phyloP scores from a whole-genome alignment of 148 eudicot species.

The Camellia granthamiana region DNA sequence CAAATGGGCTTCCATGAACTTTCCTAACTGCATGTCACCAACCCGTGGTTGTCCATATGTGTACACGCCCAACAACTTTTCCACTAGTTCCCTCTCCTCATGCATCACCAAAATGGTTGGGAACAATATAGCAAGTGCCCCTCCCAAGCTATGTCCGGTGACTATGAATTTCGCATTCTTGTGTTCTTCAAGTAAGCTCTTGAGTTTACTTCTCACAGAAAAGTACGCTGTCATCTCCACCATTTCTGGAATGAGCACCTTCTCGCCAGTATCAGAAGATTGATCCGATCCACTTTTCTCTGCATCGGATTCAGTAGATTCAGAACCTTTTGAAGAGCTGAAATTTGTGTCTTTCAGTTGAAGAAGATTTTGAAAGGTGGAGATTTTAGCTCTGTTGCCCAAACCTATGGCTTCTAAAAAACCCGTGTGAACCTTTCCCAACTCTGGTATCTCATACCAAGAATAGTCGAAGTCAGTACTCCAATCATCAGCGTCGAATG shows the following conservation, averaged over 20 bases:
- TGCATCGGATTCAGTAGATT: constrained; percentile 8
- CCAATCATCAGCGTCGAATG: constrained; percentile 67
- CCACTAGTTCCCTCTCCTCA: constrained; percentile 39
- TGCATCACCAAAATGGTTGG: constrained; percentile 43
- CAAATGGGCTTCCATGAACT: constrained; percentile 38
- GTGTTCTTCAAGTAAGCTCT: constrained; percentile 44
- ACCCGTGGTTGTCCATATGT: constrained; percentile 58
- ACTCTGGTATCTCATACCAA: constrained; percentile 54
- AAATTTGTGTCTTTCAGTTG: constrained; percentile 5
- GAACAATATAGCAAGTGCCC: constrained; percentile 58
- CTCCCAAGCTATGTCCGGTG: constrained; percentile 58
- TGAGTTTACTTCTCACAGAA: constrained; percentile 43
- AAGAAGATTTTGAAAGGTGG: constrained; percentile 38
- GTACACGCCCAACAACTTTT: constrained; percentile 37
- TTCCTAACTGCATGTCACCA: constrained; percentile 46
- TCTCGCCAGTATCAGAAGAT: background rate
- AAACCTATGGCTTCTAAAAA: constrained; percentile 60
- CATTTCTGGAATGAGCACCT: constrained; percentile 24
- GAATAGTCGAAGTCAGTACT: constrained; percentile 59
- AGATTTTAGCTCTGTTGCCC: constrained; percentile 41
- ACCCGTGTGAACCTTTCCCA: constrained; percentile 64
- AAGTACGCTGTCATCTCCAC: constrained; percentile 45
- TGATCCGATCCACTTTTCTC: background rate
- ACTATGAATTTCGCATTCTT: constrained; percentile 48
- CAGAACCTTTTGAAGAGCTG: constrained; percentile 14